phyloP scores from a whole-genome alignment of 257 asterid species.

The Nicotiana attenuata region DNA sequence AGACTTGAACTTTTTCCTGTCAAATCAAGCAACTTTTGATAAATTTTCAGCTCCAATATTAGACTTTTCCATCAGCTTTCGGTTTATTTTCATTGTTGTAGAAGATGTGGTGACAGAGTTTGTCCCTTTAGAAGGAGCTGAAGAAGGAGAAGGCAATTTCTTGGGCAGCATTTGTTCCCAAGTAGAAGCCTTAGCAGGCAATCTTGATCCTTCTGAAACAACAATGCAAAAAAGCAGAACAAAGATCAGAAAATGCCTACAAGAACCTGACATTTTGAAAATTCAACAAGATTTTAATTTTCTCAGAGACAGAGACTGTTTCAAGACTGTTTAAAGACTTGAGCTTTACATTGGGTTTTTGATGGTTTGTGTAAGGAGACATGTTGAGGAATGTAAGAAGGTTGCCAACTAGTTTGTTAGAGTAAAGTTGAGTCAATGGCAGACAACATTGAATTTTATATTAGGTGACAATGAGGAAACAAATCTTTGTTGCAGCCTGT shows the following conservation, averaged over 20 bases:
- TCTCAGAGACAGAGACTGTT: neutral
- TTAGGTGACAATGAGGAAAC: constrained; percentile 34
- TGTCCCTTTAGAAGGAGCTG: constrained; percentile 80
- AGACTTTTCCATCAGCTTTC: constrained; percentile 49
- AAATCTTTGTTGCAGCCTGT: constrained; percentile 44
- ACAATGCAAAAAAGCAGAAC: constrained; percentile 46
- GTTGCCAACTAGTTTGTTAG: constrained; percentile 63
- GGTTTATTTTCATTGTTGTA: constrained; percentile 28
- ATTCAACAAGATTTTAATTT: neutral
- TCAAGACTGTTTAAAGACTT: constrained; percentile 20
- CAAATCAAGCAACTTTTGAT: neutral
- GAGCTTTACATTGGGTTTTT: constrained; percentile 26
- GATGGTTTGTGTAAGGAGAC: constrained; percentile 42
- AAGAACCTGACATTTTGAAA: constrained; percentile 47
- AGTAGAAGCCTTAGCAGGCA: constrained; percentile 49
- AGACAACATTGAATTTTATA: constrained; percentile 45
- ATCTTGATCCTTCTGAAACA: constrained; percentile 60
- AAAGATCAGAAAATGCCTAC: constrained; percentile 38
- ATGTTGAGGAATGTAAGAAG: constrained; percentile 46
- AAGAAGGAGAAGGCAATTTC: constrained; percentile 75
- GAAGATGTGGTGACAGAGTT: constrained; percentile 44
- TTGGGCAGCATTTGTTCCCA: constrained; percentile 92
- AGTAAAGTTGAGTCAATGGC: constrained; percentile 68
- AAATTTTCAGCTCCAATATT: constrained; percentile 15
- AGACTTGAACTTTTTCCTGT: neutral